Conservation (phyloP, 306 rosid species). For the Herpetospermum pedunculosum region DNA sequence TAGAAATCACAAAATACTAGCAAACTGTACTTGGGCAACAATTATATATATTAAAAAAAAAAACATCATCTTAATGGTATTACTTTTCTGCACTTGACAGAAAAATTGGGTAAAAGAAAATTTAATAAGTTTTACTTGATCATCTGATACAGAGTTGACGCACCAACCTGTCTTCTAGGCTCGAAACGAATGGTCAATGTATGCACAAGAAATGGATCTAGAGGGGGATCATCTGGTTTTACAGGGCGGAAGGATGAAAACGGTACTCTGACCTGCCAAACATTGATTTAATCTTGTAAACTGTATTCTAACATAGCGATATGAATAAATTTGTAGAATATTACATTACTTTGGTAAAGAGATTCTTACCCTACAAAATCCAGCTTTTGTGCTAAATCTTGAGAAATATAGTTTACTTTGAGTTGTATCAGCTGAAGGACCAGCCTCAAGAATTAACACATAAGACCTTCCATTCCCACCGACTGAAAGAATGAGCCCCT, state of each 20-base stretch:
- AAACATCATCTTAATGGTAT: background rate
- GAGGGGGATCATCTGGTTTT: constrained; percentile 74
- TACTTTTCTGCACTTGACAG: background rate
- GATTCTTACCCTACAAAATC: constrained; percentile 78
- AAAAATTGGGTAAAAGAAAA: background rate
- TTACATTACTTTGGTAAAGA: background rate
- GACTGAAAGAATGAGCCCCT: constrained; percentile 89
- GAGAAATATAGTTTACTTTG: constrained; percentile 84
- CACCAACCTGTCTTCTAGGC: constrained; percentile 88
- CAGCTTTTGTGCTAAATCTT: constrained; percentile 80
- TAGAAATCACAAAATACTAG: background rate
- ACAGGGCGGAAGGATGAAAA: constrained; percentile 91
- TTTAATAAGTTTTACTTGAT: background rate
- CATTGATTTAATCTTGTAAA: background rate
- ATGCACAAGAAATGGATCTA: constrained; percentile 94
- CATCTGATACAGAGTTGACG: constrained; percentile 9
- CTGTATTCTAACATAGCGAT: background rate
- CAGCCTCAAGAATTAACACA: constrained; percentile 79
- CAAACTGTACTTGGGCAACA: background rate
- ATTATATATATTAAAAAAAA: no score
- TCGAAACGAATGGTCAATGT: constrained; percentile 91
- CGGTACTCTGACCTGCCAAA: constrained; percentile 83
- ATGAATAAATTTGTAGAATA: background rate
- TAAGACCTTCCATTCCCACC: constrained; percentile 96
- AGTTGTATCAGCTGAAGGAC: constrained; percentile 63